Percentiles rank a stretch among this genome's conserved stretches.
phyloP scores from a whole-genome alignment of 257 asterid species.

The Galeopsis tetrahit region DNA sequence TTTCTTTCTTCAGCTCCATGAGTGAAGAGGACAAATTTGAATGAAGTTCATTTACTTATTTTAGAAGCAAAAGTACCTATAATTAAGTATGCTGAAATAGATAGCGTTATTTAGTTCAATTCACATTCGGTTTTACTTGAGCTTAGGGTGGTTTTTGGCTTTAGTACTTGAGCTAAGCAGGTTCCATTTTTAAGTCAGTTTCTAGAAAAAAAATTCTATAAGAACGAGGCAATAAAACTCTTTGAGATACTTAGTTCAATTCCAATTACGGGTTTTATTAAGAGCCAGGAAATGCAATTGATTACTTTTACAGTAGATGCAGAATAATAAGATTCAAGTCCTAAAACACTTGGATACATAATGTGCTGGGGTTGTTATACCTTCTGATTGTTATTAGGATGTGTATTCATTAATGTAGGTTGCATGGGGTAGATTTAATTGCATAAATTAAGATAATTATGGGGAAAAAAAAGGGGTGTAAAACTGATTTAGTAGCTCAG shows the following conservation, averaged over 20 bases:
- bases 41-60: background rate
- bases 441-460: no score
- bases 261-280: background rate
- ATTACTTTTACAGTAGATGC: background rate
- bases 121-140: background rate
- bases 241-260: no score
- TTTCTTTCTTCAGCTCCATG: background rate
- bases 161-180: background rate
- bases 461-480: no score
- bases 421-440: no score
- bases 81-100: background rate
- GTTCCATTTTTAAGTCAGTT: background rate
- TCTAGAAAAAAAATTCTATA: background rate
- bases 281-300: constrained; percentile 4
- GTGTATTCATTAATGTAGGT: no score
- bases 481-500: no score
- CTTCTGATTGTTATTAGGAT: no score
- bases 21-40: background rate
- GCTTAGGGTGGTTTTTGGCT: background rate
- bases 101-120: background rate
- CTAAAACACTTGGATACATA: background rate
- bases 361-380: background rate
- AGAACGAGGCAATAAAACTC: background rate
- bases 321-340: background rate
- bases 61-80: background rate